Percentiles rank a stretch among this genome's conserved stretches.
Evolutionary conservation across 2,329 filamentous ascomycete species (phyloP).

Genomic region (Fonsecaea pedrosoi): DNA sequence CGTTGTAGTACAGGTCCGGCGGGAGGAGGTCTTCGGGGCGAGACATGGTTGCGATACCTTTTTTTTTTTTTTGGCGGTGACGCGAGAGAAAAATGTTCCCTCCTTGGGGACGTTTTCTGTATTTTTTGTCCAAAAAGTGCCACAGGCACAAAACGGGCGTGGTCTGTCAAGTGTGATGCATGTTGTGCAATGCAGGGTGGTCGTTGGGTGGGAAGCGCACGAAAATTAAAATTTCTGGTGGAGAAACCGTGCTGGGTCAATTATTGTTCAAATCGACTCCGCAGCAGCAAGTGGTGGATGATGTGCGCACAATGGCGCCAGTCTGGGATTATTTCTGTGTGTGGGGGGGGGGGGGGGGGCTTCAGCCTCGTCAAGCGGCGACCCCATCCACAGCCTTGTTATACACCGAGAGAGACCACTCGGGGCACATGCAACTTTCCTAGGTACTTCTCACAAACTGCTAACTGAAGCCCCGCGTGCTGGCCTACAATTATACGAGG

Average conservation of each 20-base stretch:
- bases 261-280: not conserved
- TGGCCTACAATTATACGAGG: too few species aligned
- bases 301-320: too few species aligned
- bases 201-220: not conserved
- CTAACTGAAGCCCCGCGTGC: too few species aligned
- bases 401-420: too few species aligned
- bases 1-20: conserved; percentile 97
- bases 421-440: too few species aligned
- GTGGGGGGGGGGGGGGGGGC: not conserved
- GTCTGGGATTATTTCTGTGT: not conserved
- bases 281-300: not conserved
- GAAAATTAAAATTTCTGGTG: conserved; percentile 8
- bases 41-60: conserved; percentile 72
- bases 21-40: conserved; percentile 96
- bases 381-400: too few species aligned
- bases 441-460: too few species aligned
- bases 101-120: not conserved
- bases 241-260: not conserved
- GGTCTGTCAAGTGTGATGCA: not conserved
- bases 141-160: not conserved
- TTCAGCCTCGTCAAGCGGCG: too few species aligned
- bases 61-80: not conserved
- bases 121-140: not conserved
- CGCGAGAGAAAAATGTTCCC: not conserved
- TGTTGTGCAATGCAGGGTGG: not conserved